Base-by-base conservation (phyloP, 2,329 filamentous ascomycete genomes). In the Aspergillus pseudotamarii region DNA sequence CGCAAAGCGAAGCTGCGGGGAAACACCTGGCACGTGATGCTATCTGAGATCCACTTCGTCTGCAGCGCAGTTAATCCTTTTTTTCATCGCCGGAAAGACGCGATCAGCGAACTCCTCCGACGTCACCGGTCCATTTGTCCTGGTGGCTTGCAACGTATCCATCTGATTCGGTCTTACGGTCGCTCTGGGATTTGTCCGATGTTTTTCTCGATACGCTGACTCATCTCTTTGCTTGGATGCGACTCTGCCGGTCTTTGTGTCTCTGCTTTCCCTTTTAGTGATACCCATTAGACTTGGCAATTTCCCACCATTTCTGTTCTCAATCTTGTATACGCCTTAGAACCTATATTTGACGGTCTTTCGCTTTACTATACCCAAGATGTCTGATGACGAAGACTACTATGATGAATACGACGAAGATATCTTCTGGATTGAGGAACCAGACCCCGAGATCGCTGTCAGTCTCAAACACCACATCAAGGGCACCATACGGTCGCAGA, bases 331-430 rank as follows among this genome's bases (percentile, higher is more conserved):
- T 32, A n/a, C n/a, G 19, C 30, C 14, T 26, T 51, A 12, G 16
- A 30, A n/a, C 14, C 48, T 11, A 23, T 48, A 26, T 14, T 48
- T 16, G 23, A 16, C n/a, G 56, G 30, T 36, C 32, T 45, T 57
- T 57, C 43, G 21, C 23, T 57, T 43, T 43, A 48, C 50, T 51
- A 21, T 36, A 21, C 34, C 54, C 50, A 64, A 53, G 59, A 78
- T 78, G 76, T 78, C 76, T 59, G 76, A 79, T 63, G 76, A 78
- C 58, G 76, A 79, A 53, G 74, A 76, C 6, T 76, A 73, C 55
- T 75, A 75, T 41, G 76, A 79, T 26, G 74, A 69, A 53, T 76
- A 75, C 56, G 75, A 78, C 55, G 76, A 78, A 9, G 76, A 72
- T 68, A 71, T 70, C 61, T 71, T 71, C 50, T 75, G 72, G 70